Evolutionary conservation across 2,329 filamentous ascomycete species (phyloP).

Genomic region (Chalaropsis ovoidea): DNA sequence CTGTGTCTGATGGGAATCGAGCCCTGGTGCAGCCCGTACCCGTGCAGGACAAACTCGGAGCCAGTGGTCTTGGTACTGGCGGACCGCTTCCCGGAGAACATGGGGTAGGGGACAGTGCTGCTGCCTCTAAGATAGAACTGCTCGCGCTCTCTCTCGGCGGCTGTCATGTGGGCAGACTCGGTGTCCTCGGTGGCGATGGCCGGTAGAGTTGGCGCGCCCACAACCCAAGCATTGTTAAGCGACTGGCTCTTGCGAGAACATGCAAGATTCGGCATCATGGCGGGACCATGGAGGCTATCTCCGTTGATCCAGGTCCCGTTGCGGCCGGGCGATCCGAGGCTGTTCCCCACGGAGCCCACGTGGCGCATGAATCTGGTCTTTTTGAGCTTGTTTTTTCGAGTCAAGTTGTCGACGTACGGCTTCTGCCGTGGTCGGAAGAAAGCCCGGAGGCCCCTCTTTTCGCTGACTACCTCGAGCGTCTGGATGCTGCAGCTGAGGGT

Average conservation of each 20-base stretch:
- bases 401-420: slow-evolving; percentile 9
- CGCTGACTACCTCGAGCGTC: neutral
- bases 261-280: neutral
- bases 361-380: neutral
- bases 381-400: slow-evolving; percentile 3
- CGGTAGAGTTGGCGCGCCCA: slow-evolving; percentile 20
- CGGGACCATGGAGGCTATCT: slow-evolving; percentile 20
- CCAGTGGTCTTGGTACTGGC: neutral
- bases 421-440: slow-evolving; percentile 13
- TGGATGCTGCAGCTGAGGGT: neutral
- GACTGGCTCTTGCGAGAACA: neutral
- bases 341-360: neutral
- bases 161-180: neutral
- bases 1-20: neutral
- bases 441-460: slow-evolving; percentile 2
- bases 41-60: neutral
- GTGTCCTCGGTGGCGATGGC: slow-evolving; percentile 12
- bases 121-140: slow-evolving; percentile 17
- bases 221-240: slow-evolving; percentile 9
- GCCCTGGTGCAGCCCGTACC: neutral
- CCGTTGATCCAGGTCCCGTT: slow-evolving; percentile 20
- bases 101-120: slow-evolving; percentile 16
- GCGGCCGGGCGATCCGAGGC: neutral
- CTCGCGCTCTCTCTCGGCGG: slow-evolving; percentile 19
- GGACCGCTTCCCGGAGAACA: slow-evolving; percentile 19